These are phyloP conservation scores for Mucor ambiguus DNA, from an alignment of 371 early-diverging fungal species.

Conservation along the genomic window DNA sequence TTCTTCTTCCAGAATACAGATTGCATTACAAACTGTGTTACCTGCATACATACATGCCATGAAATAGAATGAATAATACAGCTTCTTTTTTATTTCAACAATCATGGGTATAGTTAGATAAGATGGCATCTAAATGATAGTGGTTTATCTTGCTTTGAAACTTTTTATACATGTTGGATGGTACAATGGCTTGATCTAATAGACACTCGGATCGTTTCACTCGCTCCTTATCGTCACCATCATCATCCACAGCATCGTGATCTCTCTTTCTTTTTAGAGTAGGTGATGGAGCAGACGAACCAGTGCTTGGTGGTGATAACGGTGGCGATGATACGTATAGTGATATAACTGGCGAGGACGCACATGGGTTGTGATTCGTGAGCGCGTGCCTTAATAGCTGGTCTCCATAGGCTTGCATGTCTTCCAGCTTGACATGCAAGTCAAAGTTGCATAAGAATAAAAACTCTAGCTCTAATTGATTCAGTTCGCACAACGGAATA, in stretches of 20 bases:
- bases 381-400: constrained; percentile 48
- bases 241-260: not conserved
- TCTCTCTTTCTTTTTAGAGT: constrained; percentile 6
- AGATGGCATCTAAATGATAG: constrained; percentile 13
- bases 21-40: not conserved
- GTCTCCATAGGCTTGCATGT: constrained; percentile 74
- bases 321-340: constrained; percentile 7
- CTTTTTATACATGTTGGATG: not conserved
- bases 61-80: not conserved
- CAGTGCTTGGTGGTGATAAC: constrained; percentile 1
- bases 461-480: constrained; percentile 88
- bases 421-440: constrained; percentile 67
- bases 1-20: not conserved
- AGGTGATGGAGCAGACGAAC: not conserved
- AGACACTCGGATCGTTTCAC: constrained; percentile 2
- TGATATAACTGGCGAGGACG: not conserved
- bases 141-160: not conserved
- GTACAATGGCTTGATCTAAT: constrained; percentile 6
- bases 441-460: constrained; percentile 84
- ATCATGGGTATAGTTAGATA: constrained; percentile 17
- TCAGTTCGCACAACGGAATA: constrained; percentile 79
- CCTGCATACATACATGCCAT: not conserved
- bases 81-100: not conserved
- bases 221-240: not conserved
- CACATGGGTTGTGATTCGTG: not conserved